Percentiles rank a stretch among this genome's conserved stretches.
Conservation (phyloP, 2,329 filamentous ascomycete genomes). For the Epichloe baconii region DNA sequence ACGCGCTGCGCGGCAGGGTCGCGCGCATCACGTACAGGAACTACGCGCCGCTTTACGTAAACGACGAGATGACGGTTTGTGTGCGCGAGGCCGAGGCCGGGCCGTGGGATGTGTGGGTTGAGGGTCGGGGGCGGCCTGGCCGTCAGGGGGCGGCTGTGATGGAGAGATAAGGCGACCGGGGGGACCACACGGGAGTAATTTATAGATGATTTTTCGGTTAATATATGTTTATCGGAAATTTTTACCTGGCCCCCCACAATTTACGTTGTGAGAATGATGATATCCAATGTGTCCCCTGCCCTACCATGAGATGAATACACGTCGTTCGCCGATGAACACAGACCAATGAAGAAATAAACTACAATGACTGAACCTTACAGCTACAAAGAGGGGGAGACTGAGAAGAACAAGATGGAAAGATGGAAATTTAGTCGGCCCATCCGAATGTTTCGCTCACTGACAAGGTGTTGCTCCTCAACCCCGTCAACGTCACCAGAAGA, state of each 20-base stretch:
- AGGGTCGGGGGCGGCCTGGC: conserved; percentile 47
- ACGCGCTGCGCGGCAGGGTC: conserved; percentile 40
- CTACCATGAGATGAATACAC: too few species aligned
- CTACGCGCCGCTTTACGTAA: conserved; percentile 65
- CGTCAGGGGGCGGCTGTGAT: conserved; percentile 35
- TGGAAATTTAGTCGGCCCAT: conserved; percentile 39
- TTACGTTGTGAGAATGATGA: too few species aligned
- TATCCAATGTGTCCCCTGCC: too few species aligned
- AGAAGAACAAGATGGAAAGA: too few species aligned
- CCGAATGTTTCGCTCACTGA: conserved; percentile 85
- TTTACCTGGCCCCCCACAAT: too few species aligned
- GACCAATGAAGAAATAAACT: too few species aligned
- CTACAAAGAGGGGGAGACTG: neutral
- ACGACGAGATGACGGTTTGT: conserved; percentile 58
- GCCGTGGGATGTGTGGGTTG: conserved; percentile 52
- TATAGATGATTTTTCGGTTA: too few species aligned
- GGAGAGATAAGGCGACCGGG: neutral
- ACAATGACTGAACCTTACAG: too few species aligned
- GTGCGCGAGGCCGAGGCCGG: conserved; percentile 31
- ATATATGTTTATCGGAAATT: too few species aligned
- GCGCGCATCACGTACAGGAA: conserved; percentile 64
- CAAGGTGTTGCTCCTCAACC: conserved; percentile 61
- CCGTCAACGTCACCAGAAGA: conserved; percentile 57
- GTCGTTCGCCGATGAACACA: too few species aligned
- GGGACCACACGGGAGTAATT: too few species aligned